Base-by-base conservation (phyloP, 352 stramenopile genomes). In the Phytophthora meadii region DNA sequence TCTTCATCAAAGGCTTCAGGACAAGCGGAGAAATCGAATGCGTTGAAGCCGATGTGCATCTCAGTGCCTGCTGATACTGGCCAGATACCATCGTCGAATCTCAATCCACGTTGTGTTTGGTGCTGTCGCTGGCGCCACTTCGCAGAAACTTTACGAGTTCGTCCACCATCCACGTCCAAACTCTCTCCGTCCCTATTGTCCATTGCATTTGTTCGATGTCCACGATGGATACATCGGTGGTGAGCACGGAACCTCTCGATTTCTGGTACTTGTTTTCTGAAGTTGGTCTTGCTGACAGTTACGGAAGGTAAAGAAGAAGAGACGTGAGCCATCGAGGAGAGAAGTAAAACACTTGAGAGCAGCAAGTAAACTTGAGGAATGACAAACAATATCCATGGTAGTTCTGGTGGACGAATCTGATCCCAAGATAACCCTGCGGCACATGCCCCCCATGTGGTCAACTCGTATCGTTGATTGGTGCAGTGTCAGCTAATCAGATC, bases 381-480 rank as follows among this genome's bases (percentile, higher is more conserved):
- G 37, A n/a, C 12, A 42, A 42, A 10, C 14, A 22, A 22, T n/a
- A 42, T 2, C 30, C 14, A 36, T 36, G 30, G 30, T 36, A 36
- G 30, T 36, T 8, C 8, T 17, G 37, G 37, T 42, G 14, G 37
- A 42, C 37, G 37, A 42, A 42, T 42, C 37, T 42, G 37, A 42
- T 42, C 37, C 37, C 37, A 42, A 17, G 37, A 42, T 42, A 42
- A 42, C 14, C 14, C 37, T 42, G 37, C 37, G 3, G 37, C 7
- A 15, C 12, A 22, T 42, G 37, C 37, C n/a, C 37, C n/a, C 37
- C 37, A 42, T 42, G 37, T 42, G 37, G n/a, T 22, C 12, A 5
- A 42, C 12, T 42, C 37, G 14, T 42, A 42, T n/a, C 37, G 37
- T 42, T 42, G 37, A 42, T 42, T 42, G 37, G 37, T 15, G 37